Evolutionary conservation across 495 filamentous ascomycete genomes (phyloP), one percentile per base, ranked within the genome.

Genomic region (Viridothelium virens): DNA sequence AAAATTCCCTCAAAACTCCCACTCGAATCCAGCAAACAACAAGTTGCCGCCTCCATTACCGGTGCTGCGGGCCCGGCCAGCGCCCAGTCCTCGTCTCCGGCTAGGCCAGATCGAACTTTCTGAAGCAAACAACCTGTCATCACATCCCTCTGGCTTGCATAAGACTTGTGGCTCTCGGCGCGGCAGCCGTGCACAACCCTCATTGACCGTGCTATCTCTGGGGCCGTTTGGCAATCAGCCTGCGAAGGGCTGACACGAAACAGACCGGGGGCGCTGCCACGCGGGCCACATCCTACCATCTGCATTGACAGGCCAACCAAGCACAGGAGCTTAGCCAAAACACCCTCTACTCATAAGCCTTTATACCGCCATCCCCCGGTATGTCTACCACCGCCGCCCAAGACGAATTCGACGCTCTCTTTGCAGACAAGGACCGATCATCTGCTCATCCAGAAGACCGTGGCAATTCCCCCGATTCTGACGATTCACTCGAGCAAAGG

Each of bases 331-430:
- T 16, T 14, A 18, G 16, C 48, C 18, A 59, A 34, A 34, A 59
- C 14, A 11, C 31, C 31, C 53, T 14, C 18, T 34, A 4, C 31
- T 6, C 53, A 18, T 31, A 9, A 36, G 31, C 3, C 5, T 31
- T 53, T 53, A 25, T 53, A 25, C 18, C 48, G 53, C 25, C 7
- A 9, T 59, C 6, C 53, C 61, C 59, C 68, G 68, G 62, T 48
- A 72, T 72, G 70, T 73, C 68, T 33, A 77, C 73, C 67, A 71
- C 78, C 46, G 77, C 87, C 46, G 91, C 91, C 53, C 89, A 95
- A 79, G 87, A 92, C 78, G 92, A 96, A 80, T 92, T 92, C 81
- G 83, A 91, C 74, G 78, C 79, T 64, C 82, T 96, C 69, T 79
- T 92, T 71, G 85, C 83, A 66, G 80, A 82, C 64, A 79, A 79